Percentiles rank a stretch among this genome's conserved stretches.
These are phyloP conservation scores for Fusarium kyushuense DNA, from an alignment of 2,329 filamentous ascomycete genomes.

Conservation along the genomic window DNA sequence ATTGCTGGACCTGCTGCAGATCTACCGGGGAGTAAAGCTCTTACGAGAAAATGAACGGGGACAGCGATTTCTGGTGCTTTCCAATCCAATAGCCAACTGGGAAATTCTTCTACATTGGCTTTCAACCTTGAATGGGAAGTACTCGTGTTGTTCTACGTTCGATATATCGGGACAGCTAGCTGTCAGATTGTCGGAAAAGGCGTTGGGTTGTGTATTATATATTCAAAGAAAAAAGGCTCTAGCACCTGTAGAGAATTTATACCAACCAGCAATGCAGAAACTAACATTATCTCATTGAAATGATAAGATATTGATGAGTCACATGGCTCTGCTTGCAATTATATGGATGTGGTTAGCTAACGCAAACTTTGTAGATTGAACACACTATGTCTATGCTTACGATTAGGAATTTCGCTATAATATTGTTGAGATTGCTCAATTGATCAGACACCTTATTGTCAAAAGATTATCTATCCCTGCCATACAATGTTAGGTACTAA, in stretches of 20 bases:
- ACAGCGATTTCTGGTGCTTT: neutral
- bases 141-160: neutral
- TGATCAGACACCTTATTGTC: too few species aligned
- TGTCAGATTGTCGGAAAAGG: fast-evolving
- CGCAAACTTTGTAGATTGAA: neutral
- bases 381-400: too few species aligned
- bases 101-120: neutral
- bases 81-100: fast-evolving
- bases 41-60: neutral
- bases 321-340: too few species aligned
- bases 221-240: fast-evolving
- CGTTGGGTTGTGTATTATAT: neutral
- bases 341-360: neutral
- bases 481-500: too few species aligned
- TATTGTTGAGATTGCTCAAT: too few species aligned
- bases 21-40: too few species aligned
- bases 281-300: neutral
- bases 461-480: too few species aligned
- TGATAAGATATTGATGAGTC: neutral
- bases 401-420: too few species aligned
- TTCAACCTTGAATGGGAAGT: fast-evolving
- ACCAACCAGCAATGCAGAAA: neutral
- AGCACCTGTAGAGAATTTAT: neutral
- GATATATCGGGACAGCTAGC: neutral
- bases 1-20: conserved; percentile 16